Conservation (phyloP, 1,284 basidiomycete genomes). For the Clitocybe nebularis region DNA sequence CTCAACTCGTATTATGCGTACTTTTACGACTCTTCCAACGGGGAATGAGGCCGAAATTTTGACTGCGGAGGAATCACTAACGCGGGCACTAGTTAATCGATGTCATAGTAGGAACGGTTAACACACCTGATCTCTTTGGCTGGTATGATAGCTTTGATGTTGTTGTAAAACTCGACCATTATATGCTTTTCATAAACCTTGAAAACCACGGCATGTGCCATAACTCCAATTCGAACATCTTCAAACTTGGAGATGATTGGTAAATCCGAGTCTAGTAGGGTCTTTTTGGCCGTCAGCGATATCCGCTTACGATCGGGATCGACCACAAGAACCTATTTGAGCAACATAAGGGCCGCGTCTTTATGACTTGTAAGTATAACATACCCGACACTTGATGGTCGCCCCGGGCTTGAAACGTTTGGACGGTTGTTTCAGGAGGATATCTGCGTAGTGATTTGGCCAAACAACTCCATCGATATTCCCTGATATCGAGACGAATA, state of each 20-base stretch:
- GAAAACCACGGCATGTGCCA: slow-evolving; percentile 84
- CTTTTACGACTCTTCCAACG: slow-evolving; percentile 82
- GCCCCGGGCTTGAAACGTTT: slow-evolving; percentile 88
- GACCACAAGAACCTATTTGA: slow-evolving; percentile 74
- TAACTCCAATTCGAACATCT: slow-evolving; percentile 67
- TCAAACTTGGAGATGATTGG: slow-evolving; percentile 67
- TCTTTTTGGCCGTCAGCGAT: slow-evolving; percentile 89
- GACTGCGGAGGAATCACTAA: slow-evolving; percentile 59
- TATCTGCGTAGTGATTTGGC: slow-evolving; percentile 95
- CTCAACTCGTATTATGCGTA: slow-evolving; percentile 79
- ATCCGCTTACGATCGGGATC: slow-evolving; percentile 83
- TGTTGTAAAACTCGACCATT: slow-evolving; percentile 89
- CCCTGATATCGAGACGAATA: slow-evolving; percentile 85
- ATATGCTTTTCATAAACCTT: slow-evolving; percentile 77
- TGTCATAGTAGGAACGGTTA: slow-evolving; percentile 2
- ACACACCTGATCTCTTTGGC: slow-evolving; percentile 73
- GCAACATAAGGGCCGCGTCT: slow-evolving; percentile 6
- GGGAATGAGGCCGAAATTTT: slow-evolving; percentile 71
- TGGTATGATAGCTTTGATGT: slow-evolving; percentile 82
- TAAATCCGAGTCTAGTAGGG: slow-evolving; percentile 78
- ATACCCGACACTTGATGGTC: slow-evolving; percentile 82
- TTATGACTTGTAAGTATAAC: slow-evolving; percentile 18
- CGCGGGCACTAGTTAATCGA: slow-evolving; percentile 7
- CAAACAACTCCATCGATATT: slow-evolving; percentile 91
- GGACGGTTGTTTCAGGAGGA: slow-evolving; percentile 86